A percentile compares a stretch with the other conserved stretches of the same genome.
phyloP scores from a whole-genome alignment of 2,329 filamentous ascomycete genomes.

The Celoporthe dispersa region DNA sequence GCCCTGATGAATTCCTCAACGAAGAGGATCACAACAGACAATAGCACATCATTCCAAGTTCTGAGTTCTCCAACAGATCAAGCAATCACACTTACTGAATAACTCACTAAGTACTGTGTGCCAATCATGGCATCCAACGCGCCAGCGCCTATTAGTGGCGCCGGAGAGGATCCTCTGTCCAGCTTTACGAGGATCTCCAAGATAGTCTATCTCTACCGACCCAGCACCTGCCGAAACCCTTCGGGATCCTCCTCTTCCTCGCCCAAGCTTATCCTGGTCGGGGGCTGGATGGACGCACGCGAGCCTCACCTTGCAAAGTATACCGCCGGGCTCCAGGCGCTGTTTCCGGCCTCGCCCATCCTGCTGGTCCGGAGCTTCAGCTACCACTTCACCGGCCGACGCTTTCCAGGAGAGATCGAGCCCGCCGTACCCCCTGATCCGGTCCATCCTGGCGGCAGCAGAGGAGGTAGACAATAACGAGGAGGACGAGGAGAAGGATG shows the following conservation, averaged over 20 bases:
- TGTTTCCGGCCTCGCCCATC: constrained; percentile 51
- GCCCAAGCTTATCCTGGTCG: constrained; percentile 53
- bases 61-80: too few relatives aligned
- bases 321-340: constrained; percentile 47
- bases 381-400: constrained; percentile 40
- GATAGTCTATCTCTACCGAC: constrained; percentile 17
- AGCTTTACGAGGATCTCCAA: constrained; percentile 22
- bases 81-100: background rate
- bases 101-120: background rate
- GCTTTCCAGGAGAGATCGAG: constrained; percentile 36
- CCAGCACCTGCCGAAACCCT: constrained; percentile 20
- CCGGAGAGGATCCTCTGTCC: constrained; percentile 20
- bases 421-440: constrained; percentile 48
- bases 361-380: constrained; percentile 51
- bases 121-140: constrained; percentile 21
- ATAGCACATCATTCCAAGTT: too few relatives aligned
- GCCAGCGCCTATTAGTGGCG: constrained; percentile 17
- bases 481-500: constrained; percentile 30
- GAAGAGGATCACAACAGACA: background rate
- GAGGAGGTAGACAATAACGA: background rate
- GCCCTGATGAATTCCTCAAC: background rate
- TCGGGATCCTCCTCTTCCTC: constrained; percentile 27
- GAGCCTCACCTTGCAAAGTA: constrained; percentile 58
- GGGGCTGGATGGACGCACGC: constrained; percentile 57
- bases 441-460: constrained; percentile 33